These are phyloP conservation scores for Castanea mollissima DNA, from an alignment of 306 rosid genomes.

Conservation along the genomic window DNA sequence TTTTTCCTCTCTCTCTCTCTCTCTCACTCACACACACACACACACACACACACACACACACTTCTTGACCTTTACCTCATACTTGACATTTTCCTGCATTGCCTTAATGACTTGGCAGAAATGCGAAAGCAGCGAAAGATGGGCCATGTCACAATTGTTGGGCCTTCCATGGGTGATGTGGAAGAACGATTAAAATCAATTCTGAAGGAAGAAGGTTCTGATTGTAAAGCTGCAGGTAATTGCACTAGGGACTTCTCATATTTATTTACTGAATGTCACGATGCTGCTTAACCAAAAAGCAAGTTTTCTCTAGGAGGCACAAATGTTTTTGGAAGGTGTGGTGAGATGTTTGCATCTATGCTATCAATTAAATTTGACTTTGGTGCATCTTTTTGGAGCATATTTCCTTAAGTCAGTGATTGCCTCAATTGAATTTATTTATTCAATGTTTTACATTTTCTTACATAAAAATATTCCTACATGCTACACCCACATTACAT, in stretches of 20 bases:
- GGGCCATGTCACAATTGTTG: conserved; percentile 94
- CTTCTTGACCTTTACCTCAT: background rate
- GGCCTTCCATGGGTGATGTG: conserved; percentile 51
- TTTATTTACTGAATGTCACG: background rate
- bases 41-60: background rate
- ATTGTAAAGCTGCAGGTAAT: conserved; percentile 44
- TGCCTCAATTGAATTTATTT: background rate
- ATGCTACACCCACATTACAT: background rate
- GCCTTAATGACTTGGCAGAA: conserved; percentile 42
- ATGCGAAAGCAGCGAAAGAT: conserved; percentile 90
- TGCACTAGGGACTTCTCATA: background rate
- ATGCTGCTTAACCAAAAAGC: background rate
- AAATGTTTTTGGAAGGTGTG: background rate
- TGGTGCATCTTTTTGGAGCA: background rate
- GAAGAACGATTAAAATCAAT: conserved; percentile 48
- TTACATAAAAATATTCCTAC: background rate
- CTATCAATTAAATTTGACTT: background rate
- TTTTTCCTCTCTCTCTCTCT: conserved; percentile 2
- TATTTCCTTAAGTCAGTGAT: background rate
- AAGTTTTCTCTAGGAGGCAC: background rate
- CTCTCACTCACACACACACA: too few relatives aligned
- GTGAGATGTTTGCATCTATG: background rate
- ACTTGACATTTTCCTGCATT: conserved; percentile 12
- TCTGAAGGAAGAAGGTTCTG: conserved; percentile 42
- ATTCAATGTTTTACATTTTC: background rate